A percentile compares a stretch with the other conserved stretches of the same genome.
Evolutionary conservation across 305 asterid species (phyloP).

Genomic region (Fraxinus platypoda): DNA sequence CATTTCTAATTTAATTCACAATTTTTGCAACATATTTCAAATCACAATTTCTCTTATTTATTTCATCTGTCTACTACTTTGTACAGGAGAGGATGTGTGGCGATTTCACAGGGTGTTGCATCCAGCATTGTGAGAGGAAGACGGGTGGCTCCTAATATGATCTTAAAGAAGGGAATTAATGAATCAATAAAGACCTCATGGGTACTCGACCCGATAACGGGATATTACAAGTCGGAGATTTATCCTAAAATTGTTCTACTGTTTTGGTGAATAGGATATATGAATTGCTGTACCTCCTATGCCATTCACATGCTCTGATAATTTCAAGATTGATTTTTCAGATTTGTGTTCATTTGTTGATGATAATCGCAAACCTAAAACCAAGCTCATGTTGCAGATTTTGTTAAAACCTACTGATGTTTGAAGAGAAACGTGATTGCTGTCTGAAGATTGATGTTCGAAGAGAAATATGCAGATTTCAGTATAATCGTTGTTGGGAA

Average conservation of each 20-base stretch:
- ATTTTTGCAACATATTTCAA: neutral
- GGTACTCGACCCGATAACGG: slow-evolving; percentile 78
- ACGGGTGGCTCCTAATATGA: neutral
- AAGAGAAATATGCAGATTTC: neutral
- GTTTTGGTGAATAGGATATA: neutral
- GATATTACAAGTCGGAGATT: slow-evolving; percentile 61
- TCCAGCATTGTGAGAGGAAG: neutral
- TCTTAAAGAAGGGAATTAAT: slow-evolving; percentile 37
- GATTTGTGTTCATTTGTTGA: slow-evolving; percentile 25
- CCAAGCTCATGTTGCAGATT: slow-evolving; percentile 17
- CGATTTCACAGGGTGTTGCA: neutral
- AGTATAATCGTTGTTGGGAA: no score
- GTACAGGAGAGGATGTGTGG: neutral
- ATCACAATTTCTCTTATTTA: neutral
- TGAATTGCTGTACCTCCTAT: neutral
- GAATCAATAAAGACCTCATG: slow-evolving; percentile 48
- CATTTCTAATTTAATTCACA: neutral
- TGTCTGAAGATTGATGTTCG: neutral
- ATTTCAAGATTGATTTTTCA: slow-evolving; percentile 13
- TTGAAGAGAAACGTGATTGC: neutral
- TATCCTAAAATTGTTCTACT: neutral
- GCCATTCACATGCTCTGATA: slow-evolving; percentile 1
- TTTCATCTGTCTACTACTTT: neutral
- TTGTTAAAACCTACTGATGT: slow-evolving; percentile 40
- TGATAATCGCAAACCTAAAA: slow-evolving; percentile 36